Conservation (phyloP, 768 basidiomycete species). For the Hemileccinum impolitum region DNA sequence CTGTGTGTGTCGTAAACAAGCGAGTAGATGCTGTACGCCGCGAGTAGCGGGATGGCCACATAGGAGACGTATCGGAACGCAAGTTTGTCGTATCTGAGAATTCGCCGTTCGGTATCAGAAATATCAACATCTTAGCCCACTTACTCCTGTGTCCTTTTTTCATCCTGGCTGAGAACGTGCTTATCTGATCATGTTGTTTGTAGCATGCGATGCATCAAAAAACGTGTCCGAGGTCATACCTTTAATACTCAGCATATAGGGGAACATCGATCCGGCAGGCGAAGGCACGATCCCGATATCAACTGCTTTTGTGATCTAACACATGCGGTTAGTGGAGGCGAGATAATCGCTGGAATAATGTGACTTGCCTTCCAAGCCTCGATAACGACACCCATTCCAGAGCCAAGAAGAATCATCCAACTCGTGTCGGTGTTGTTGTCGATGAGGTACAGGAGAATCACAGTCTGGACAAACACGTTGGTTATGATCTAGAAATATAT, state of each 20-base stretch:
- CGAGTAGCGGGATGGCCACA: conserved; percentile 78
- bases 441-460: conserved; percentile 89
- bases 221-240: conserved; percentile 43
- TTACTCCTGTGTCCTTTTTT: conserved; percentile 96
- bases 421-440: conserved; percentile 95
- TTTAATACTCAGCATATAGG: conserved; percentile 79
- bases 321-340: conserved; percentile 14
- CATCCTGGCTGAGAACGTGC: conserved; percentile 93
- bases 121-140: conserved; percentile 29
- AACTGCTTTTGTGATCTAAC: conserved; percentile 83
- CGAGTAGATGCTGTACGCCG: conserved; percentile 75
- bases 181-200: conserved; percentile 56
- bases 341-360: conserved; percentile 6
- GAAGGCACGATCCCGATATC: conserved; percentile 71
- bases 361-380: conserved; percentile 89
- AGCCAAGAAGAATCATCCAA: conserved; percentile 95
- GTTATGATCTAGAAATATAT: conserved; percentile 60
- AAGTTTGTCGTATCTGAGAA: conserved; percentile 74
- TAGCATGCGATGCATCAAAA: conserved; percentile 8
- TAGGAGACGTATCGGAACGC: conserved; percentile 96
- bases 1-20: conserved; percentile 80
- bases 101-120: conserved; percentile 5
- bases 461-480: conserved; percentile 89
- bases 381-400: conserved; percentile 74
- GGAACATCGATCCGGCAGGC: conserved; percentile 61